A percentile compares a stretch with the other conserved stretches of the same genome.
phyloP scores from a whole-genome alignment of 345 rosid genomes.

The Xanthoceras sorbifolium region DNA sequence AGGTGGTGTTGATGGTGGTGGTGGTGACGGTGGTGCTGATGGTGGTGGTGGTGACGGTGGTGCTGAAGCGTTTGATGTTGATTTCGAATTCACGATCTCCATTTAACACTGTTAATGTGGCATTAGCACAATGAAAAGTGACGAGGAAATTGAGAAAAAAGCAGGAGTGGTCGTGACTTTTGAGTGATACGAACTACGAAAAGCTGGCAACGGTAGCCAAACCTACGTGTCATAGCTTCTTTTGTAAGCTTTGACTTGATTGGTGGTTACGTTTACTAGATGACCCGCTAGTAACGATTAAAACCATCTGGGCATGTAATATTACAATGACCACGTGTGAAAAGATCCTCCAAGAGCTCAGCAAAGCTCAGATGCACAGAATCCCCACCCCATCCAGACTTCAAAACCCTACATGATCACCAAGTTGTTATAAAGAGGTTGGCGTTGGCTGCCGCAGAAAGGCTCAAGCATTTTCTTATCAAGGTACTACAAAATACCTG shows the following conservation, averaged over 20 bases:
- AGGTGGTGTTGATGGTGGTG: neutral
- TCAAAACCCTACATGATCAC: conserved; percentile 3
- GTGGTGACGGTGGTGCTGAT: neutral
- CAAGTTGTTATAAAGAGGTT: neutral
- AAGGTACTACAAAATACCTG: neutral
- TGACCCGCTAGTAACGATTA: neutral
- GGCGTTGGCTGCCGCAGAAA: neutral
- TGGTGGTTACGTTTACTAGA: neutral
- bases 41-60: too few species aligned
- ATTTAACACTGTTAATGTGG: too few species aligned
- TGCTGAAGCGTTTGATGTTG: too few species aligned
- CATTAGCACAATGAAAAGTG: too few species aligned
- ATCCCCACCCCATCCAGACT: neutral
- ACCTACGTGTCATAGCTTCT: neutral
- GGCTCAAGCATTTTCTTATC: neutral
- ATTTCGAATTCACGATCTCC: neutral
- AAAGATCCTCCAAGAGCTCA: neutral
- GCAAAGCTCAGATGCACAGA: neutral
- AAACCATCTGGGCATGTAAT: neutral
- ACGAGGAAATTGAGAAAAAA: too few species aligned
- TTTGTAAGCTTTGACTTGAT: neutral
- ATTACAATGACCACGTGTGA: neutral
- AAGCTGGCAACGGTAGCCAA: too few species aligned
- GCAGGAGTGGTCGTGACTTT: too few species aligned
- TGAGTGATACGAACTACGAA: too few species aligned